A percentile compares a stretch with the other conserved stretches of the same genome.
phyloP scores from a whole-genome alignment of 306 rosid genomes.

The Hippophae tibetana region DNA sequence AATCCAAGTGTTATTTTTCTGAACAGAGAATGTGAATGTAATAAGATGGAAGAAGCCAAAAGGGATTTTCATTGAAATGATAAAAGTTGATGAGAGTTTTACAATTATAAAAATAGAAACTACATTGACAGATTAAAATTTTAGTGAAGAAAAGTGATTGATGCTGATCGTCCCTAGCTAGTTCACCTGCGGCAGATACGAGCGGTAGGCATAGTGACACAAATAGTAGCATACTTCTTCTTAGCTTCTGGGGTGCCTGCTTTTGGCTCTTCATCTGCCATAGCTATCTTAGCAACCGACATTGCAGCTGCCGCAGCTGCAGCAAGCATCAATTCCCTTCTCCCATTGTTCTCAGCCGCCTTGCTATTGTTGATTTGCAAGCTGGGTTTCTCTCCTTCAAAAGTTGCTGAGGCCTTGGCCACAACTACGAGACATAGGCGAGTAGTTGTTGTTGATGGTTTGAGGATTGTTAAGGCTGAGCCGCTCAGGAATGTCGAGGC shows the following conservation, averaged over 20 bases:
- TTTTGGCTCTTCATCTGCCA: constrained; percentile 53
- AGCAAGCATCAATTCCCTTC: constrained; percentile 45
- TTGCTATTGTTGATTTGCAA: constrained; percentile 22
- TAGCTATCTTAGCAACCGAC: constrained; percentile 38
- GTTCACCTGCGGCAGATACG: constrained; percentile 48
- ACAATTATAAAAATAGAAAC: constrained; percentile 18
- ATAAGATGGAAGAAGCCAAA: too few species aligned
- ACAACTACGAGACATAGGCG: constrained; percentile 21
- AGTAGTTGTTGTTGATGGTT: neutral
- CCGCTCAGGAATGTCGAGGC: too few species aligned
- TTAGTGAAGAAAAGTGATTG: neutral
- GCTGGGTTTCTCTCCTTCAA: constrained; percentile 15
- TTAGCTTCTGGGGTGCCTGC: constrained; percentile 40
- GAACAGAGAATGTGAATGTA: too few species aligned
- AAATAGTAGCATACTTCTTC: constrained; percentile 43
- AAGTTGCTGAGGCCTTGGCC: constrained; percentile 30
- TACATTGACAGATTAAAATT: neutral
- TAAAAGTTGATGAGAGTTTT: neutral
- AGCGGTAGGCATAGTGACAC: constrained; percentile 63
- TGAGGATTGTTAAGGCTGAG: neutral
- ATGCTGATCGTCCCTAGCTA: too few species aligned
- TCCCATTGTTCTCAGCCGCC: constrained; percentile 34
- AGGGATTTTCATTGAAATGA: too few species aligned
- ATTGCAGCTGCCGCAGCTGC: constrained; percentile 35
- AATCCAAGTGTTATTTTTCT: too few species aligned